Evolutionary conservation across 169 alveolate genomes (phyloP), one percentile per base, ranked within the genome.

Genomic region (Eimeria maxima): DNA sequence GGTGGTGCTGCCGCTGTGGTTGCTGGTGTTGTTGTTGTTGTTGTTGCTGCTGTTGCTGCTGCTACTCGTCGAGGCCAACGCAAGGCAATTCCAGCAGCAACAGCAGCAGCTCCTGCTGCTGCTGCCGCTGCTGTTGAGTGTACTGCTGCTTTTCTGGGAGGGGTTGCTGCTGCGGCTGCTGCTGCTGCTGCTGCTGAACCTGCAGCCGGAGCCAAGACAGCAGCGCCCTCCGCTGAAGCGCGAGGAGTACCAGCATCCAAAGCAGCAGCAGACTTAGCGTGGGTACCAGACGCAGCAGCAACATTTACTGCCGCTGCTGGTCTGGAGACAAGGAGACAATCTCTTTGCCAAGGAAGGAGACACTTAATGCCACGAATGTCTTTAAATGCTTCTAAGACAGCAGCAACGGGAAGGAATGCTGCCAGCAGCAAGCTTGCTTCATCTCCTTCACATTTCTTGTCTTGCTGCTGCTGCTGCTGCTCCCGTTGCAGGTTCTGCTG

Each of bases 271-370:
- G 67, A 24, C 4, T 5, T 14, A 13, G 16, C 67, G 7, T 44
- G 47, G 24, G 80, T 20, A 1, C 47, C 80, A 27, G 80, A 44
- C 22, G 80, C 20, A 27, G 45, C 45, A 13, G 80, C 20, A 8
- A 47, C 42, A 11, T 10, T 24, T n/a, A 38, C 53, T 69, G 80
- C 80, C 27, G 80, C 80, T 29, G 88, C 55, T 11, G 90, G 8
- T 8, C 67, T 80, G 11, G 96, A 89, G 88, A 94, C 89, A 22
- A 96, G 91, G 84, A 96, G 96, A 47, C 97, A 96, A 90, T 95
- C 97, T 44, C 95, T 69, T 71, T 96, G 97, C 97, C 97, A 96
- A 7, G 80, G 95, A 14, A 94, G 96, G 47, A 96, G 94, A 27
- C 73, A 10, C 0, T 76, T 24, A 33, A 90, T 74, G 13, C 78